phyloP scores from a whole-genome alignment of 352 stramenopile species.

The Pythium aphanidermatum region DNA sequence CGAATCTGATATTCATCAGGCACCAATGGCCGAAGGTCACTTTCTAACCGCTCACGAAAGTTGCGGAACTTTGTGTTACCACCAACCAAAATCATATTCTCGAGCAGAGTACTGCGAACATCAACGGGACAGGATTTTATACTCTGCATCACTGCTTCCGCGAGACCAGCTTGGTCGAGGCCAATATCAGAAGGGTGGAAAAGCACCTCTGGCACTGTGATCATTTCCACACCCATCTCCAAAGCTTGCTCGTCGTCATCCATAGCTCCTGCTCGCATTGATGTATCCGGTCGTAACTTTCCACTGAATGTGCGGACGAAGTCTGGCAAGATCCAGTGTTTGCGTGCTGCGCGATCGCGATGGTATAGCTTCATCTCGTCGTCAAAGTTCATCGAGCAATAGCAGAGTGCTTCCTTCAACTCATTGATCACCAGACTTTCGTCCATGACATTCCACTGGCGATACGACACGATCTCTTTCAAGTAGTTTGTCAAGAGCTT shows the following conservation, averaged over 20 bases:
- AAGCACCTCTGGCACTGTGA: slow-evolving; percentile 87
- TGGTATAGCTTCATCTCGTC: slow-evolving; percentile 59
- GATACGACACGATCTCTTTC: slow-evolving; percentile 94
- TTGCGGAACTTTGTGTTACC: slow-evolving; percentile 86
- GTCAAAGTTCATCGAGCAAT: slow-evolving; percentile 85
- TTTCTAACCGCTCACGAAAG: slow-evolving; percentile 65
- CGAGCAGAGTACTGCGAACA: slow-evolving; percentile 69
- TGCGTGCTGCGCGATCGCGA: slow-evolving; percentile 23
- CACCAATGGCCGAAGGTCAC: slow-evolving; percentile 54
- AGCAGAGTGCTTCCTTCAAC: slow-evolving; percentile 88
- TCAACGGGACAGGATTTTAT: slow-evolving; percentile 71
- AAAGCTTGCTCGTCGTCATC: slow-evolving; percentile 59
- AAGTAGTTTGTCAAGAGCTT: slow-evolving; percentile 97
- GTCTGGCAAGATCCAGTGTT: slow-evolving; percentile 78
- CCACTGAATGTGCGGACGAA: slow-evolving; percentile 71
- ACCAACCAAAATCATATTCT: slow-evolving; percentile 84
- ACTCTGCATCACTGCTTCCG: slow-evolving; percentile 80
- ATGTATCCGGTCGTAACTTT: slow-evolving; percentile 10
- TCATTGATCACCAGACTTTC: slow-evolving; percentile 63
- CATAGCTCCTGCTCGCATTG: not conserved
- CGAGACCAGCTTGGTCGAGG: slow-evolving; percentile 80
- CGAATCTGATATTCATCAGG: slow-evolving; percentile 39
- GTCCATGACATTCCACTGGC: slow-evolving; percentile 97
- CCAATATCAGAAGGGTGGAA: slow-evolving; percentile 91
- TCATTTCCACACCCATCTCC: slow-evolving; percentile 81